Evolutionary conservation across 106 monocot genomes (phyloP).

Genomic region (Triglochin maritima): DNA sequence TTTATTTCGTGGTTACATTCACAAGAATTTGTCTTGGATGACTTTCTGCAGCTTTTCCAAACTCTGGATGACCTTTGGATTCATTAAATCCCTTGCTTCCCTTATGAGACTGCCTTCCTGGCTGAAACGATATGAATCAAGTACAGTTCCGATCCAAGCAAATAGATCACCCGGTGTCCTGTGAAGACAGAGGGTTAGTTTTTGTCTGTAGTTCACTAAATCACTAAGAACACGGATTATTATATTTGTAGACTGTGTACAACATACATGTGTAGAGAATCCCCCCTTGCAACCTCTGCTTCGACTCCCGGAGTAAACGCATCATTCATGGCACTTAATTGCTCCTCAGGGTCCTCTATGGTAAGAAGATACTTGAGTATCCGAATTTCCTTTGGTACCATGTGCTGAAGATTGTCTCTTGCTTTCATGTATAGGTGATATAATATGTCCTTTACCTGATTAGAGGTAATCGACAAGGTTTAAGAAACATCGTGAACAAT

Average conservation of each 20-base stretch:
- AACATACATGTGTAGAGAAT: constrained; percentile 73
- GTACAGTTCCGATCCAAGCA: constrained; percentile 55
- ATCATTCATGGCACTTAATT: constrained; percentile 44
- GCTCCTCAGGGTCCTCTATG: constrained; percentile 63
- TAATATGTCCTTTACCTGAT: constrained; percentile 78
- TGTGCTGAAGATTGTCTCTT: constrained; percentile 68
- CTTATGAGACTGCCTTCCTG: constrained; percentile 65
- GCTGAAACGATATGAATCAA: constrained; percentile 77
- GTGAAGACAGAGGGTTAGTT: constrained; percentile 9
- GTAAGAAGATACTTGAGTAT: constrained; percentile 76
- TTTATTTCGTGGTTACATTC: not conserved
- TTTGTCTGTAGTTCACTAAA: not conserved
- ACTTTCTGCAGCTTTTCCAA: constrained; percentile 51
- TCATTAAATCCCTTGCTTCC: constrained; percentile 85
- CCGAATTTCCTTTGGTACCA: constrained; percentile 88
- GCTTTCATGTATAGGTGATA: constrained; percentile 75
- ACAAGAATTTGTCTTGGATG: constrained; percentile 46
- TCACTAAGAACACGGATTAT: not conserved
- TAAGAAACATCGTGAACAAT: not conserved
- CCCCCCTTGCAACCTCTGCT: constrained; percentile 58
- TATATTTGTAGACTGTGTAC: not conserved
- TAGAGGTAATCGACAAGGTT: too few relatives aligned
- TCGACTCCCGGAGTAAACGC: constrained; percentile 80
- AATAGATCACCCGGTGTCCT: constrained; percentile 62
- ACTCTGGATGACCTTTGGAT: constrained; percentile 56